phyloP scores from a whole-genome alignment of 2,329 filamentous ascomycete species.

The Leptographium procerum region DNA sequence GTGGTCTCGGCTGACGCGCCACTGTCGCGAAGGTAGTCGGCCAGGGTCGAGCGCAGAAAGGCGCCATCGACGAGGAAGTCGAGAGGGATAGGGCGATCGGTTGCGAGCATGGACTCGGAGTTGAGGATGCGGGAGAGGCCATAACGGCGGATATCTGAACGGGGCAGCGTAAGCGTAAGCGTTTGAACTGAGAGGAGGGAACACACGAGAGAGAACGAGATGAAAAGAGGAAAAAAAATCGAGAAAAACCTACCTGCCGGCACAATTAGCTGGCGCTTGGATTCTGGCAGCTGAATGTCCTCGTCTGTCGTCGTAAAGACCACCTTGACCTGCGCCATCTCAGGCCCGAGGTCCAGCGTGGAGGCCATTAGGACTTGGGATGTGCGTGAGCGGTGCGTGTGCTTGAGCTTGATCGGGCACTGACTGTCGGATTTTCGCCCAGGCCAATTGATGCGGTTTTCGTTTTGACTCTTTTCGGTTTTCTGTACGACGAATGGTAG shows the following conservation, averaged over 20 bases:
- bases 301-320: conserved; percentile 54
- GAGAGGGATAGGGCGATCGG: conserved; percentile 61
- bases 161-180: too few relatives aligned
- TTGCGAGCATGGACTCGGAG: conserved; percentile 60
- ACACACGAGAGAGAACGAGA: neutral
- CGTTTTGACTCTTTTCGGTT: neutral
- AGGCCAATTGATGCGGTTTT: neutral
- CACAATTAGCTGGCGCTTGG: conserved; percentile 50
- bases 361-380: neutral
- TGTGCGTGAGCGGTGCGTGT: neutral
- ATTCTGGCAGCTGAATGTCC: conserved; percentile 51
- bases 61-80: conserved; percentile 94
- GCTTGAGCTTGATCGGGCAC: neutral
- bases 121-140: conserved; percentile 60
- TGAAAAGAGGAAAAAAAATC: neutral
- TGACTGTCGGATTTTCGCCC: neutral
- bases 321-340: conserved; percentile 49
- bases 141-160: conserved; percentile 54
- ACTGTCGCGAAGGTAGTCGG: conserved; percentile 77
- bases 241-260: conserved; percentile 38
- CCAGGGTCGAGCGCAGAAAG: conserved; percentile 78
- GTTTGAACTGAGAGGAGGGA: neutral
- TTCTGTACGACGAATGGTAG: neutral
- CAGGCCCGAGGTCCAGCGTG: conserved; percentile 9
- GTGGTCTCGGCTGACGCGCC: conserved; percentile 84